Conservation (phyloP, 345 rosid species). For the Limnanthes douglasii region DNA sequence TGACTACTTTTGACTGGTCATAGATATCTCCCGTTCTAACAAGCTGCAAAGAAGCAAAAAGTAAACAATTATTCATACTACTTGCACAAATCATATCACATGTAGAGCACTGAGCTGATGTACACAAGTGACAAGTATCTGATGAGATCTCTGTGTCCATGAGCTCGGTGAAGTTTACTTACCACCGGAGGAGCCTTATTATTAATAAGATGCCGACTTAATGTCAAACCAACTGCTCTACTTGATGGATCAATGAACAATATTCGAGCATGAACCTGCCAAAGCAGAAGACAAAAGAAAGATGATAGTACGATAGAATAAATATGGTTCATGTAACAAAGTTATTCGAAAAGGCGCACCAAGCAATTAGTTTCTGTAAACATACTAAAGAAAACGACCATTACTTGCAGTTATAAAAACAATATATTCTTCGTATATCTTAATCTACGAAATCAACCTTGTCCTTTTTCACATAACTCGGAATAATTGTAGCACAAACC, state of each 20-base stretch:
- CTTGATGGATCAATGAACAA: constrained; percentile 82
- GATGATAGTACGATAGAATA: no score
- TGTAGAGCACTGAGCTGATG: constrained; percentile 4
- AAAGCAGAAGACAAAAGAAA: no score
- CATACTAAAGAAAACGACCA: no score
- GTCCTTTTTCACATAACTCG: no score
- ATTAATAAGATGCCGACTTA: constrained; percentile 70
- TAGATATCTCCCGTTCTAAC: constrained; percentile 59
- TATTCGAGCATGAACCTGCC: constrained; percentile 84
- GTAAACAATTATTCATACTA: not conserved
- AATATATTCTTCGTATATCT: no score
- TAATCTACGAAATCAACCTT: no score
- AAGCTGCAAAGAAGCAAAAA: constrained; percentile 37
- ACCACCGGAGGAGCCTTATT: constrained; percentile 71
- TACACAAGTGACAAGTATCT: no score
- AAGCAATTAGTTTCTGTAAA: no score
- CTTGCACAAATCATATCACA: not conserved
- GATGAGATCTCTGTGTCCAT: constrained; percentile 4
- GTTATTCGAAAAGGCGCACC: no score
- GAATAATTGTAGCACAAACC: no score
- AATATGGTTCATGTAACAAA: no score
- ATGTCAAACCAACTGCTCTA: constrained; percentile 90
- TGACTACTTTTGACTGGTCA: constrained; percentile 67
- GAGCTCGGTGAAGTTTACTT: constrained; percentile 21
- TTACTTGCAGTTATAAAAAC: no score